Percentiles rank a stretch among this genome's conserved stretches.
Conservation (phyloP, 805 yeast species). For the Saccharomycopsis synnaedendra region DNA sequence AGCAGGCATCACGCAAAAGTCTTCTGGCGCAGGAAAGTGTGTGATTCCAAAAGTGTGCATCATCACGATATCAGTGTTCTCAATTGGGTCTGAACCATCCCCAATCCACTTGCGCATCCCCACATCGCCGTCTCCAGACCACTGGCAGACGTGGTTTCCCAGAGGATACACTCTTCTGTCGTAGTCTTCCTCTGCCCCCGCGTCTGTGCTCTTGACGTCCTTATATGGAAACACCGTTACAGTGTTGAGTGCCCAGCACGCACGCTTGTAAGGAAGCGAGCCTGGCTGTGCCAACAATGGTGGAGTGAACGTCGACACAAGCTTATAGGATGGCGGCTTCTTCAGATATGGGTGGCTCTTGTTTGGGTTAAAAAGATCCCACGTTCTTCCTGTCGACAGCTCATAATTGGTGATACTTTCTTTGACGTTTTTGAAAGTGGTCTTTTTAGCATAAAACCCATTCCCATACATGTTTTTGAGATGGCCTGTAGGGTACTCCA, state of each 20-base stretch:
- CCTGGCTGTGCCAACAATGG: constrained; percentile 64
- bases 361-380: constrained; percentile 71
- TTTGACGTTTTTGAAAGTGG: constrained; percentile 54
- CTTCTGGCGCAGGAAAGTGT: constrained; percentile 84
- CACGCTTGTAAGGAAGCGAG: constrained; percentile 68
- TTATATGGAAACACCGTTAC: constrained; percentile 61
- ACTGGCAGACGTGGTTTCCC: constrained; percentile 67
- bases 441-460: constrained; percentile 56
- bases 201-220: constrained; percentile 26
- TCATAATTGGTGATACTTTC: constrained; percentile 55
- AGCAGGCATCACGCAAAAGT: constrained; percentile 83
- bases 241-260: constrained; percentile 65
- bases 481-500: constrained; percentile 51
- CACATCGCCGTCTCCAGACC: constrained; percentile 56
- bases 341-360: constrained; percentile 57
- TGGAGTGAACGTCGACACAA: constrained; percentile 66
- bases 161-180: constrained; percentile 49
- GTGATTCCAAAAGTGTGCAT: constrained; percentile 81
- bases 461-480: constrained; percentile 69
- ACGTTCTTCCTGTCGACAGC: constrained; percentile 55
- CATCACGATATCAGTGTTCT: constrained; percentile 59
- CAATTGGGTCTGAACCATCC: constrained; percentile 45
- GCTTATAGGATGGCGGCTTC: constrained; percentile 65
- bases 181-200: constrained; percentile 31
- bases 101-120: constrained; percentile 65